A percentile compares a stretch with the other conserved stretches of the same genome.
Conservation (phyloP, 768 basidiomycete species). For the Russula virescens region DNA sequence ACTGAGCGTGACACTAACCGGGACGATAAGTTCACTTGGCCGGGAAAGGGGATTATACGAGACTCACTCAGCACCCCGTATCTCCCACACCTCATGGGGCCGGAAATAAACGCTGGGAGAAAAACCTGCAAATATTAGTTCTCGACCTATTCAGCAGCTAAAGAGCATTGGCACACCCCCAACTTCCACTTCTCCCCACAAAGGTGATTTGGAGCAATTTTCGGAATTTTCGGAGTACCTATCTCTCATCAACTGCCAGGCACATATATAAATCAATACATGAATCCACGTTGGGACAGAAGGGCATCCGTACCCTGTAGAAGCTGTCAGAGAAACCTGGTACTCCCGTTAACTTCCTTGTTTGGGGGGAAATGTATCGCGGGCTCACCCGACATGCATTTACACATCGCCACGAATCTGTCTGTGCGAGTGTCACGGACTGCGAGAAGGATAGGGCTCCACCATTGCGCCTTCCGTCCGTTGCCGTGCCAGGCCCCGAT, state of each 20-base stretch:
- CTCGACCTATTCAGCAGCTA: neutral
- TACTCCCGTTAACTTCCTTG: neutral
- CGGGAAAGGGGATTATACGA: neutral
- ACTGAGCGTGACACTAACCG: conserved; percentile 66
- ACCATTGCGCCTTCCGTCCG: conserved; percentile 87
- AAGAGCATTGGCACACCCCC: conserved; percentile 43
- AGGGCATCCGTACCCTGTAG: conserved; percentile 51
- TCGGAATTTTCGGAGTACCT: conserved; percentile 59
- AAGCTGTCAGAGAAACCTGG: conserved; percentile 80
- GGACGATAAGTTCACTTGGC: conserved; percentile 5
- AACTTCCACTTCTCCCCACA: conserved; percentile 55
- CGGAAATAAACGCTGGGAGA: conserved; percentile 63
- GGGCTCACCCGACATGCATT: conserved; percentile 77
- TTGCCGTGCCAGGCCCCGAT: conserved; percentile 86
- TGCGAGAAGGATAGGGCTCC: conserved; percentile 83
- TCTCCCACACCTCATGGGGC: conserved; percentile 84
- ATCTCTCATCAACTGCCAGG: conserved; percentile 48
- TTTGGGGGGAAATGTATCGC: neutral
- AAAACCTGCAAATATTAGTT: conserved; percentile 40
- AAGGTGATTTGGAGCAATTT: conserved; percentile 45
- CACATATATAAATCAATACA: conserved; percentile 1
- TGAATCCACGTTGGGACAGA: neutral
- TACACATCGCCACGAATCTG: conserved; percentile 71
- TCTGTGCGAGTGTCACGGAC: conserved; percentile 61
- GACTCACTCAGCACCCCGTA: conserved; percentile 65